Evolutionary conservation across 1,284 basidiomycete genomes (phyloP), one percentile per base, ranked within the genome.

Genomic region (Grifola frondosa): DNA sequence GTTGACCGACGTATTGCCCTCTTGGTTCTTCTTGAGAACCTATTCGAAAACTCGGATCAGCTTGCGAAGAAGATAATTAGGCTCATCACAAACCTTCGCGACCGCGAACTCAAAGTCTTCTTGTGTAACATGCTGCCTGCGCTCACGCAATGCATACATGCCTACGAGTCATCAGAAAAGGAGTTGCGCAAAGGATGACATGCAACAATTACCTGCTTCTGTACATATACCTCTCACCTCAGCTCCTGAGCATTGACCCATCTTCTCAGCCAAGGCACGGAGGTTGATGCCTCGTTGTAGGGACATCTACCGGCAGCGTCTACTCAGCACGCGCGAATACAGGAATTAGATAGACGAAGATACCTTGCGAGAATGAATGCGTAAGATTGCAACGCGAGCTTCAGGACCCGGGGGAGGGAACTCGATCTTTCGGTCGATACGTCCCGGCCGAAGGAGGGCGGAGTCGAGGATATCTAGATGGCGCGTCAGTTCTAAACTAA

Each of bases 61-160:
- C 10, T 32, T n/a, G n/a, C 37, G 10, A 30, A 38, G 35, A 38
- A 9, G 36, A 41, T 36, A 39, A 48, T 39, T 20, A 31, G 9
- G 6, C n/a, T 26, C 30, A 46, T 19, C 21, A 64, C 69, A 9
- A 53, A 86, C 77, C 81, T 98, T 99, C 5, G 94, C 92, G 12
- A 99, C 88, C 25, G 95, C 95, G 70, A 98, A 93, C 74, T 97
- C 95, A 60, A 99, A 98, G 66, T 99, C 96, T 60, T 98, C 96
- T 67, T 98, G 94, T 2, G 93, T 96, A 35, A 98, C 96, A 64
- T 98, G 93, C 58, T 97, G 94, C 53, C 96, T 75, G 45, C 96
- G 81, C 67, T 98, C 96, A 30, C 96, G 81, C 9, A 98, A 74
- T 2, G 96, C 96, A 63, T 97, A 99, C 96, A 97, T 98, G 42